These are phyloP conservation scores for Fusarium siculi DNA, from an alignment of 2,329 filamentous ascomycete species.

Conservation along the genomic window DNA sequence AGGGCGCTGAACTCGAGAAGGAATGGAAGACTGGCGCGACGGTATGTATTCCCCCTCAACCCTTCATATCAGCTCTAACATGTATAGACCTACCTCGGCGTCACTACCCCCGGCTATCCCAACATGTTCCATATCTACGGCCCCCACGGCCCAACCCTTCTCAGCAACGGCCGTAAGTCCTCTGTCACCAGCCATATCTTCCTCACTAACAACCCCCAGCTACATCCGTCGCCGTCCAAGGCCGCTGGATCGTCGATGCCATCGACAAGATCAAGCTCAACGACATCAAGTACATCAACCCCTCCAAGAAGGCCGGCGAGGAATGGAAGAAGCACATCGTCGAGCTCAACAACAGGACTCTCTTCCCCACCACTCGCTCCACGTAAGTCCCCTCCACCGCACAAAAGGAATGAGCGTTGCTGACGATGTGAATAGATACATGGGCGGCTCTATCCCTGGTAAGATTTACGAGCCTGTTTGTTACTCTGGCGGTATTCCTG, in stretches of 20 bases:
- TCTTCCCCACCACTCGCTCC: constrained; percentile 59
- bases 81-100: constrained; percentile 55
- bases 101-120: constrained; percentile 56
- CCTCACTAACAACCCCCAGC: constrained; percentile 41
- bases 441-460: constrained; percentile 65
- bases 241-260: constrained; percentile 63
- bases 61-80: not conserved
- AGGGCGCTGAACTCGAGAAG: constrained; percentile 52
- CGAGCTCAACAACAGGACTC: constrained; percentile 56
- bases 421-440: constrained; percentile 58
- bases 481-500: constrained; percentile 56
- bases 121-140: constrained; percentile 67
- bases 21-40: constrained; percentile 55
- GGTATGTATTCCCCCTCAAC: not conserved
- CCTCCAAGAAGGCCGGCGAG: constrained; percentile 56
- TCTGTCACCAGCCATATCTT: no score
- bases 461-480: constrained; percentile 64
- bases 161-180: constrained; percentile 62
- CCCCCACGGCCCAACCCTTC: constrained; percentile 64
- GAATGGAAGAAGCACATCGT: constrained; percentile 62
- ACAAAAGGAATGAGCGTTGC: rapidly evolving
- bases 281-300: constrained; percentile 61
- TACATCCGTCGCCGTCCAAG: constrained; percentile 64
- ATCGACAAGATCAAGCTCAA: constrained; percentile 61
- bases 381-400: not conserved